phyloP scores from a whole-genome alignment of 345 rosid species.

The Eucalyptus guilfoylei region DNA sequence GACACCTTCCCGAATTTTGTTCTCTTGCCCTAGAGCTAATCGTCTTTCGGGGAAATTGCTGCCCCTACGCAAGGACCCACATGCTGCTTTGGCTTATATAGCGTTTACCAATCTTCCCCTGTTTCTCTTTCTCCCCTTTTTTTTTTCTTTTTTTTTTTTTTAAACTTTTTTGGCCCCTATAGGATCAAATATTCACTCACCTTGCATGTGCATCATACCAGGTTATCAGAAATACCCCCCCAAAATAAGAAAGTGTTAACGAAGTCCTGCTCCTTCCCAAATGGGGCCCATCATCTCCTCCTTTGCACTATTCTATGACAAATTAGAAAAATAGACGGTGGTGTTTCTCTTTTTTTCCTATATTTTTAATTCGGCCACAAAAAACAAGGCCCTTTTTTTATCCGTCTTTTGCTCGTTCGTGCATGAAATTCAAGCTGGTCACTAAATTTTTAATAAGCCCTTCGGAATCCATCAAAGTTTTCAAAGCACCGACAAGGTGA shows the following conservation, averaged over 20 bases:
- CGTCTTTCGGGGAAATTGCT: neutral
- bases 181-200: neutral
- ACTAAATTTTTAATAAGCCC: neutral
- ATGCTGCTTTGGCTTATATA: neutral
- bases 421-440: neutral
- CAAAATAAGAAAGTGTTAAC: neutral
- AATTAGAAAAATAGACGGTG: neutral
- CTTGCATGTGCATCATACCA: neutral
- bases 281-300: neutral
- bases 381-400: neutral
- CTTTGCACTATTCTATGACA: neutral
- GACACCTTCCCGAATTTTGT: neutral
- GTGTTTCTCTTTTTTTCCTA: neutral
- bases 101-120: neutral
- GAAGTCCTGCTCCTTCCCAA: neutral
- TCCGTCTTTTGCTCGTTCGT: neutral
- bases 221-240: neutral
- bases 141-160: accelerated
- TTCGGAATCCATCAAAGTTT: neutral
- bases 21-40: neutral
- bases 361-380: neutral
- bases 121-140: neutral
- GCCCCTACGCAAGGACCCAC: neutral
- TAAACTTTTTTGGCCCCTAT: neutral
- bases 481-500: neutral